A percentile compares a stretch with the other conserved stretches of the same genome.
Evolutionary conservation across 2,329 filamentous ascomycete species (phyloP).

Genomic region (Hypoxylon sp.): DNA sequence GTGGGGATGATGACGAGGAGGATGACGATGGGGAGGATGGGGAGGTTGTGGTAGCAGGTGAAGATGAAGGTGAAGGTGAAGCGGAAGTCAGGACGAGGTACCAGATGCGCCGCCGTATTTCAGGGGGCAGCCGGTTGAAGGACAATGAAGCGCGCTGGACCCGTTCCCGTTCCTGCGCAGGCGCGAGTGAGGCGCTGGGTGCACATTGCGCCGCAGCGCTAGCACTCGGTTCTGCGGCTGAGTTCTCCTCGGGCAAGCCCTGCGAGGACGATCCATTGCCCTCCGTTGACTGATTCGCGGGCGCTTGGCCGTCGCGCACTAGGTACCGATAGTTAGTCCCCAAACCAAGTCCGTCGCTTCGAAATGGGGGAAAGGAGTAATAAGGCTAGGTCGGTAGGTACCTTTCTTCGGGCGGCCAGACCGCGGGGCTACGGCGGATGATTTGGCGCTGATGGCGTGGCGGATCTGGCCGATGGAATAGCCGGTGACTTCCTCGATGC

Average conservation of each 20-base stretch:
- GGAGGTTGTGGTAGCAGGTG: not conserved
- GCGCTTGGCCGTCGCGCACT: slow-evolving; percentile 14
- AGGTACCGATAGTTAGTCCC: not conserved
- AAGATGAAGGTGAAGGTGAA: not conserved
- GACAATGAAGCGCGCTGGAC: not conserved
- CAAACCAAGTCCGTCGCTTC: not conserved
- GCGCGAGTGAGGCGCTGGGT: not conserved
- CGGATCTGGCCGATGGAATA: slow-evolving; percentile 52
- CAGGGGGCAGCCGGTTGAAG: slow-evolving; percentile 38
- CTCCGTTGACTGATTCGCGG: slow-evolving; percentile 3
- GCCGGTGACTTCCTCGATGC: slow-evolving; percentile 51
- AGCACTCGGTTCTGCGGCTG: not conserved
- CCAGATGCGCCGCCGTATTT: slow-evolving; percentile 46
- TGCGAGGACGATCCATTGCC: slow-evolving; percentile 13
- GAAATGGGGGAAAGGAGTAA: not conserved
- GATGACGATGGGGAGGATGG: not conserved
- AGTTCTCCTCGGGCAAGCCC: not conserved
- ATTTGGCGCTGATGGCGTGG: slow-evolving; percentile 48
- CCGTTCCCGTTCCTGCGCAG: not conserved
- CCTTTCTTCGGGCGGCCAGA: slow-evolving; percentile 49
- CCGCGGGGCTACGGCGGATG: slow-evolving; percentile 44
- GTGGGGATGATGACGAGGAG: slow-evolving; percentile 14
- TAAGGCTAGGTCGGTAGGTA: too few species aligned
- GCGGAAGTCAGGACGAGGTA: slow-evolving; percentile 33
- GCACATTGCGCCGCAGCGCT: not conserved